Evolutionary conservation across 2,329 filamentous ascomycete species (phyloP).

Genomic region (Coleophoma eucalyptorum): DNA sequence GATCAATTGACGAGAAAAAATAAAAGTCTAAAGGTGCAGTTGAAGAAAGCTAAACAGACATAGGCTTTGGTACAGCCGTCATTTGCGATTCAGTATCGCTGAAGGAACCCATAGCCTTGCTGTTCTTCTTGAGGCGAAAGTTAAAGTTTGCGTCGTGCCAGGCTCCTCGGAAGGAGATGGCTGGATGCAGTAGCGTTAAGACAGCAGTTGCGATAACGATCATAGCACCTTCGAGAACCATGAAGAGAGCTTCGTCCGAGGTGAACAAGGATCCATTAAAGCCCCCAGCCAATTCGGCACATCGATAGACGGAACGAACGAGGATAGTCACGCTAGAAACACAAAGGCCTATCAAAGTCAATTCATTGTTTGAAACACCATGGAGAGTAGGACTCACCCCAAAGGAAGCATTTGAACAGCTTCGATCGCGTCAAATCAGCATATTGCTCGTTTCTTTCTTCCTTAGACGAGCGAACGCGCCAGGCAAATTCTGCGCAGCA

Average conservation of each 20-base stretch:
- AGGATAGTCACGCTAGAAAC: conserved; percentile 50
- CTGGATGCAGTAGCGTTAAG: conserved; percentile 28
- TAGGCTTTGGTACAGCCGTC: background rate
- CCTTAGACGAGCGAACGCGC: background rate
- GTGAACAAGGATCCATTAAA: conserved; percentile 48
- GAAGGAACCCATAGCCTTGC: background rate
- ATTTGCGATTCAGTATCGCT: background rate
- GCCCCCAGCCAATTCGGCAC: conserved; percentile 51
- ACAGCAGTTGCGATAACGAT: conserved; percentile 22
- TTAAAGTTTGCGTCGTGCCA: conserved; percentile 5
- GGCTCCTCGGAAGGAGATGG: conserved; percentile 7
- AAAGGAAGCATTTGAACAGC: conserved; percentile 6
- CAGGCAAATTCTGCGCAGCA: conserved; percentile 1
- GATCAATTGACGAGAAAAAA: background rate
- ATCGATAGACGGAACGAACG: conserved; percentile 51
- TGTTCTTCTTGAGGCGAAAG: background rate
- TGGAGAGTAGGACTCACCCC: background rate
- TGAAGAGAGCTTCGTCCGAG: conserved; percentile 37
- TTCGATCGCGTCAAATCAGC: conserved; percentile 1
- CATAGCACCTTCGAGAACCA: conserved; percentile 38
- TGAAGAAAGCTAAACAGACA: background rate
- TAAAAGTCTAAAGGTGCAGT: background rate
- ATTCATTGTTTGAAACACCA: background rate
- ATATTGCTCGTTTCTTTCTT: conserved; percentile 9
- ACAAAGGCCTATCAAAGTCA: conserved; percentile 24